Evolutionary conservation across 345 rosid species (phyloP), one percentile per base, ranked within the genome.

Genomic region (Carallia pectinifolia): DNA sequence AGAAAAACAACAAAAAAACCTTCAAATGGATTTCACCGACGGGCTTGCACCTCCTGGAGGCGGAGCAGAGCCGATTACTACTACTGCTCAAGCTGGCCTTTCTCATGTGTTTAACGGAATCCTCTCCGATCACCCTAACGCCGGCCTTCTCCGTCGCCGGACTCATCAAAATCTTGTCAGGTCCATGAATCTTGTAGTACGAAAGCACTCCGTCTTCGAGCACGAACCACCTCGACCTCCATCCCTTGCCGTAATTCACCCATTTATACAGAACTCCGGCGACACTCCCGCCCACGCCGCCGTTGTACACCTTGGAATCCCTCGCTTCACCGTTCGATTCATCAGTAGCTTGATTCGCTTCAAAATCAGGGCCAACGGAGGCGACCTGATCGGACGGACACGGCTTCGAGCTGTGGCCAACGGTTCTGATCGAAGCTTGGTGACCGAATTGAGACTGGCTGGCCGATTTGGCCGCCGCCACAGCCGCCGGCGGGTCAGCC

Each of bases 231-330:
- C 99, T 77, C 23, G 90, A 76, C 76, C 87, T 82, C 99, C 98
- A 95, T 13, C 99, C 96, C 77, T 89, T 95, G 30, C 99, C 98
- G 67, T 95, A 95, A 79, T 95, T 89, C 39, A 89, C 96, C 99
- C 99, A 95, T 79, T 95, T 95, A 81, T 92, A 88, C 71, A 95
- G 82, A 58, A 95, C 86, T 81, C 99, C 98, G 0, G 85, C 97
- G 54, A 85, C 81, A 16, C 85, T 71, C 62, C 81, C 85, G 38
- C 82, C 76, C 19, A 68, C 78, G 34, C 81, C 78, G 3, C 85
- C 87, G 8, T 76, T 65, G 50, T 66, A 86, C 31, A 71, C 83
- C 56, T 85, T 87, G 8, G 84, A 74, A 58, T 85, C 89, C 39
- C 85, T 76, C 6, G 70, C 73, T 64, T 69, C 88, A 58, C 54